phyloP scores from a whole-genome alignment of 768 basidiomycete genomes.

The Lyophyllum decastes region DNA sequence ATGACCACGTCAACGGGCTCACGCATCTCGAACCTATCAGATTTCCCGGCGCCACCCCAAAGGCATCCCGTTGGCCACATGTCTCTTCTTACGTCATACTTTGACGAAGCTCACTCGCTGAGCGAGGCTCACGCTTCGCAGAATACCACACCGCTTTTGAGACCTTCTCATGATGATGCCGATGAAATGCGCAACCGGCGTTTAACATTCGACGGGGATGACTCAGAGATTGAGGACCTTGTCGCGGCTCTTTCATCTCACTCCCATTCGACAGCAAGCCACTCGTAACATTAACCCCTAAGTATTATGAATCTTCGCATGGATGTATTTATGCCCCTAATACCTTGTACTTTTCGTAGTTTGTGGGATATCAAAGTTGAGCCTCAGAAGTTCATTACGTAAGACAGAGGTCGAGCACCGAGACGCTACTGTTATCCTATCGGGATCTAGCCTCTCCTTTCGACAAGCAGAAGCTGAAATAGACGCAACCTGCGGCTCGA shows the following conservation, averaged over 20 bases:
- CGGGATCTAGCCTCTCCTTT: too few species aligned
- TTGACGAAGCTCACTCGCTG: slow-evolving; percentile 30
- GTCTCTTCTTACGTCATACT: slow-evolving; percentile 47
- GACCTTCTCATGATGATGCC: slow-evolving; percentile 1
- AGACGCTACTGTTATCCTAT: too few species aligned
- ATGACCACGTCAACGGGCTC: slow-evolving; percentile 63
- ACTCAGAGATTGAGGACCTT: slow-evolving; percentile 29
- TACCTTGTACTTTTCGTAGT: background rate
- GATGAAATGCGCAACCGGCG: slow-evolving; percentile 13
- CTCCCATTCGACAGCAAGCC: slow-evolving; percentile 10
- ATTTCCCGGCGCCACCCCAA: slow-evolving; percentile 66
- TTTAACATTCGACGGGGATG: slow-evolving; percentile 26
- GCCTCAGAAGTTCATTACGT: too few species aligned
- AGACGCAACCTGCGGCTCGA: too few species aligned
- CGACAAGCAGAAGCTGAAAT: too few species aligned
- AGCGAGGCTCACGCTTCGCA: slow-evolving; percentile 15
- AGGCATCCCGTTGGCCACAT: slow-evolving; percentile 31
- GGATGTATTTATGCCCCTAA: background rate
- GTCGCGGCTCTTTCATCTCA: slow-evolving; percentile 26
- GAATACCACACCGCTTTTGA: slow-evolving; percentile 5
- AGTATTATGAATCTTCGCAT: background rate
- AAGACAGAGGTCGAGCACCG: too few species aligned
- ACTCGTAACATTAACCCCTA: background rate
- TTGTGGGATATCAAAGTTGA: background rate
- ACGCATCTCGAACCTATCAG: slow-evolving; percentile 70